Evolutionary conservation across 169 alveolate species (phyloP), one percentile per base, ranked within the genome.

Genomic region (Toxoplasma gondii): DNA sequence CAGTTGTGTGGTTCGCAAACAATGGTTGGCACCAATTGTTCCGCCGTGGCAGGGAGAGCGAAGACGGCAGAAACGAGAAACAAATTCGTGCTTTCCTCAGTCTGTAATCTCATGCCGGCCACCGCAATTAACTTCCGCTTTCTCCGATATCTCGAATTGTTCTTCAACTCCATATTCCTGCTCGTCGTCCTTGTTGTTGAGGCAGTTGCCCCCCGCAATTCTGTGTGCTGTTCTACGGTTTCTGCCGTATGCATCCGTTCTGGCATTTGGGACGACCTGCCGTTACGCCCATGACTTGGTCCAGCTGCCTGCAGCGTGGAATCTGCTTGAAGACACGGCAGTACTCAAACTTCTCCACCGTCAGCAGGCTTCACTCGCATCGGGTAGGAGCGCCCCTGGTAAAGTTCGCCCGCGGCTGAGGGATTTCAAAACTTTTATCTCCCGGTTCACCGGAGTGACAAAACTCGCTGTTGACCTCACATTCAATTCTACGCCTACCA

Each of bases 261-360:
- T 36, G 43, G 90, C 90, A 10, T 82, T 82, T 82, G 90, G 90
- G 22, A 67, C 90, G 67, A 82, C 90, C 54, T 82, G 90, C 36
- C 54, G 69, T 5, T 82, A 82, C 67, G 90, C 90, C 4, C 90
- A 38, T 16, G 90, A 17, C 4, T 67, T 82, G n/a, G 22, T 36
- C 69, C 90, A 44, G n/a, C 90, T 82, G 31, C 90, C 90, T 82
- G 90, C 90, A 24, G 36, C 90, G 19, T 82, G 90, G 90, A 82
- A 45, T 19, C 67, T 31, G 12, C 67, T 82, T 2, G 90, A 82
- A 19, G 90, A 82, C 44, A 16, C 87, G 27, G 45, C 87, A 0
- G 87, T 78, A 5, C 53, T 16, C 34, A 78, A 78, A 22, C 43
- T 78, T 19, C 45, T 78, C 19, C 87, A 39, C 53, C 87, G 5